These are phyloP conservation scores for Phytophthora hybrid DNA, from an alignment of 352 stramenopile species.

Conservation along the genomic window DNA sequence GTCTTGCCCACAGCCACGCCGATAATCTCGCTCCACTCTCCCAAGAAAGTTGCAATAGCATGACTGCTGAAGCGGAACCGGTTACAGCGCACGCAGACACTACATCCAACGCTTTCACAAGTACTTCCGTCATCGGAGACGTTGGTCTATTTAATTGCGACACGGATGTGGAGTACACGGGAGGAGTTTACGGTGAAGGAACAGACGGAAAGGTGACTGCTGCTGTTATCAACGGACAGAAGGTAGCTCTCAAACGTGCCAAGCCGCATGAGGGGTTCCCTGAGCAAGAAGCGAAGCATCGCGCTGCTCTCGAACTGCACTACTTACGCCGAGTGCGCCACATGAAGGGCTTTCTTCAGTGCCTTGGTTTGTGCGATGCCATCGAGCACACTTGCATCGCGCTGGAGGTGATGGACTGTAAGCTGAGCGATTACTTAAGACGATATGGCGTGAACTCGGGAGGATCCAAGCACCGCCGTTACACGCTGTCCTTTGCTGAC, in stretches of 20 bases:
- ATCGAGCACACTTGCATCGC: slow-evolving; percentile 90
- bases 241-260: slow-evolving; percentile 83
- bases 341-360: slow-evolving; percentile 82
- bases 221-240: slow-evolving; percentile 79
- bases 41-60: slow-evolving; percentile 38
- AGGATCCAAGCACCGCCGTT: slow-evolving; percentile 58
- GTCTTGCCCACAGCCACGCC: slow-evolving; percentile 18
- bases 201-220: slow-evolving; percentile 84
- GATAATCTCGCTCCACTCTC: slow-evolving; percentile 38
- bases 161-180: slow-evolving; percentile 81
- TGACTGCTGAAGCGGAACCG: slow-evolving; percentile 11
- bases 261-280: slow-evolving; percentile 84
- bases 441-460: slow-evolving; percentile 61
- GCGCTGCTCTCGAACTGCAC: slow-evolving; percentile 79
- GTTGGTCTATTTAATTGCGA: slow-evolving; percentile 89
- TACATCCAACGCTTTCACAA: slow-evolving; percentile 62
- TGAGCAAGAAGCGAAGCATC: slow-evolving; percentile 81
- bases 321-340: slow-evolving; percentile 84
- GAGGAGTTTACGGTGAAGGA: slow-evolving; percentile 85
- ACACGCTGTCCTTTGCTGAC: slow-evolving; percentile 64
- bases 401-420: slow-evolving; percentile 90
- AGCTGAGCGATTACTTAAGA: slow-evolving; percentile 87
- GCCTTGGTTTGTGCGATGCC: slow-evolving; percentile 80
- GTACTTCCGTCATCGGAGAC: slow-evolving; percentile 84
- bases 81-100: slow-evolving; percentile 12